Evolutionary conservation across 2,329 filamentous ascomycete species (phyloP).

Genomic region (Botryosphaeria dothidea): DNA sequence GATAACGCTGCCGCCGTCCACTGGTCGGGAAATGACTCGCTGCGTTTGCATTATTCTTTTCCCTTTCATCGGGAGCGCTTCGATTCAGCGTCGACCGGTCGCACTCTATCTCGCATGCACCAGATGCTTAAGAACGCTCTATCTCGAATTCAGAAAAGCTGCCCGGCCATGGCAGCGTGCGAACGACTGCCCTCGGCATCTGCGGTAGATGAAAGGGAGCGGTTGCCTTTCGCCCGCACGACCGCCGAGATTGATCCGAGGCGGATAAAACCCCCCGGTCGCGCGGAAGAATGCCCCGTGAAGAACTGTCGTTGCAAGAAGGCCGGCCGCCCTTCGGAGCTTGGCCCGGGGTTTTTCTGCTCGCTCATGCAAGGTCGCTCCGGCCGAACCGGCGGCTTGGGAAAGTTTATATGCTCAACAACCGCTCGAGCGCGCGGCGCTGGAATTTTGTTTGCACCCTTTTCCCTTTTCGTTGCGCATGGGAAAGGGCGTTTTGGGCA

Average conservation of each 20-base stretch:
- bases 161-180: too few relatives aligned
- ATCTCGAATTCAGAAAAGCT: too few relatives aligned
- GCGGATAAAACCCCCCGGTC: not conserved
- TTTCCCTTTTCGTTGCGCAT: not conserved
- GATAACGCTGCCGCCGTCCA: not conserved
- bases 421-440: not conserved
- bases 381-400: slow-evolving; percentile 3
- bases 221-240: not conserved
- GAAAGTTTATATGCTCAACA: slow-evolving; percentile 10
- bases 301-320: not conserved
- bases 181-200: not conserved
- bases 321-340: too few relatives aligned
- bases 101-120: too few relatives aligned
- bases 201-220: too few relatives aligned
- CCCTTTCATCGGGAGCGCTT: too few relatives aligned
- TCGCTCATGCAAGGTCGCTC: not conserved
- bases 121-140: too few relatives aligned
- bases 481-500: not conserved
- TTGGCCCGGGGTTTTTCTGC: too few relatives aligned
- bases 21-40: slow-evolving; percentile 1
- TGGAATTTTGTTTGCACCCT: not conserved
- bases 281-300: not conserved
- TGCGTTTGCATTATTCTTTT: not conserved
- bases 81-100: too few relatives aligned
- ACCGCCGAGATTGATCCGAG: not conserved